Evolutionary conservation across 768 basidiomycete species (phyloP), one percentile per base, ranked within the genome.

Genomic region (Leucocoprinus birnbaumii): DNA sequence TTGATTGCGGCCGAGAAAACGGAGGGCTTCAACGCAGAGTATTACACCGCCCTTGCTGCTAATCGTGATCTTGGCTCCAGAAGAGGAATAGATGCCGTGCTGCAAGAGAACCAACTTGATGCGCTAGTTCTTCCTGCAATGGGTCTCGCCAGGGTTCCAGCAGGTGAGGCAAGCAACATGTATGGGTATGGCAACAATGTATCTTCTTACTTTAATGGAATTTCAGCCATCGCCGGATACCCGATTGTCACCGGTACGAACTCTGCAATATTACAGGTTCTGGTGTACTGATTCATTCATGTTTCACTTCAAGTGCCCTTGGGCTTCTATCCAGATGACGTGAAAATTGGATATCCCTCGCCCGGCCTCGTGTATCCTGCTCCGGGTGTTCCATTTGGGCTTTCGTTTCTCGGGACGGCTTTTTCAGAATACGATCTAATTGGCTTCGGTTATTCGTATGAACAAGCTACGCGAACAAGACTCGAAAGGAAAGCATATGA

Each of bases 241-340:
- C 85, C 86, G 1, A 82, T 86, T 51, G 73, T 86, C 31, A 85
- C 85, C 21, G 84, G 84, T 80, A 43, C 60, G 71, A n/a, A 58
- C 3, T 10, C 41, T n/a, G 34, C 27, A 25, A 41, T 27, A 40
- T 53, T 24, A 1, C 34, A 7, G 14, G 14, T 35, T 46, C 44
- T 13, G 8, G 7, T 7, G 24, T 52, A 2, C 37, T 24, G 8
- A 11, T 25, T 11, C 22, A 41, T 25, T 26, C 51, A 25, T 34
- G 6, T 35, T 26, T 38, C 65, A 7, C 47, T 35, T 27, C 26
- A 27, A 74, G 85, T 86, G 8, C 85, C 85, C 1, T 73, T 86
- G 1, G 84, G 83, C 1, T 85, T 84, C 64, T 79, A 78, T 55
- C 80, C 80, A 1, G 72, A 74, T 34, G 67, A 79, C 53, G 71